Base-by-base conservation (phyloP, 805 yeast genomes). In the Candida ficus region DNA sequence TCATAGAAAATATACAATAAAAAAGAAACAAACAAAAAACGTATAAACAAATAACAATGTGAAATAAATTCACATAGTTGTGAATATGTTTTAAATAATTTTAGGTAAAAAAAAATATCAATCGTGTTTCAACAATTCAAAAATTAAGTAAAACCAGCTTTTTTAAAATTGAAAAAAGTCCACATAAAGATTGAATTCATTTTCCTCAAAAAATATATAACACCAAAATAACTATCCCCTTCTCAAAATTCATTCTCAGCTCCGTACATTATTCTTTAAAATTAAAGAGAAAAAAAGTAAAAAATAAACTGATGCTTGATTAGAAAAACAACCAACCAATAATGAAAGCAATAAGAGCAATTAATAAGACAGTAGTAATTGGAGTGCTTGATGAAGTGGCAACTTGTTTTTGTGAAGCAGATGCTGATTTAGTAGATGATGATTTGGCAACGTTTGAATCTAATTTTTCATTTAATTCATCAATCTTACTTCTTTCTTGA, bases 281-380 rank as follows among this genome's bases (percentile, higher is more conserved):
- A 27, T 12, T 7, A 25, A 28, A 29, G 13, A 28, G 6, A 27
- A 26, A 26, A 19, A 17, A 14, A 35, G 5, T 27, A 16, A 10
- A 26, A 14, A 26, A 9, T 6, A n/a, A n/a, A n/a, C n/a, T 20
- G 5, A 29, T 29, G 11, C 3, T 16, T 17, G 10, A 8, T 47
- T 41, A 53, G 35, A 49, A 78, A 52, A 82, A 74, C 61, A 80
- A 69, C 87, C 89, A 83, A 39, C 89, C 91, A 47, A 83, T 63
- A 35, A 76, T 56, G 53, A 78, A 63, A 26, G 78, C 73, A 42
- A 78, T 55, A 32, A 75, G 66, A 52, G 79, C 86, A 59, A 70
- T 72, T 63, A 66, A 57, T 59, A 70, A 60, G 62, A 76, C 50
- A 48, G 71, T 59, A 48, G 83, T 80, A 39, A 73, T 60, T 23